Evolutionary conservation across 768 basidiomycete genomes (phyloP), one percentile per base, ranked within the genome.

Genomic region (Guyanaporus albipodus): DNA sequence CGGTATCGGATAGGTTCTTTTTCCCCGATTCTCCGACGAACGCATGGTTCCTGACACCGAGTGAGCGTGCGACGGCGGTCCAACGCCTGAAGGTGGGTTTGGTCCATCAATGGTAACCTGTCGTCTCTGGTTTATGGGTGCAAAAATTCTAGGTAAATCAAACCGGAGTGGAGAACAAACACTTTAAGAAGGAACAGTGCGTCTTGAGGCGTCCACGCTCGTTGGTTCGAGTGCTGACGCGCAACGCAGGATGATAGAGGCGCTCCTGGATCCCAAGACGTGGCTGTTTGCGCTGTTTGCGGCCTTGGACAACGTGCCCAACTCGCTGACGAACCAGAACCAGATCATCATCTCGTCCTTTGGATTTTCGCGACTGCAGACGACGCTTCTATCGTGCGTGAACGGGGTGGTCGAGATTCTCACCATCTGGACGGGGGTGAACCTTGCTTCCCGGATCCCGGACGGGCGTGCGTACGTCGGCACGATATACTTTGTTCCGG

Each of bases 131-230:
- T 15, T 27, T 33, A 37, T 24, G 50, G 6, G 53, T 11, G 31
- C n/a, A 17, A 15, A 14, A 6, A 17, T 10, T 18, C 6, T 52
- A 82, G 79, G 76, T 71, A 64, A 87, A 88, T 52, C 85, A 90
- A 77, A 85, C 84, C 0, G 88, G 87, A 24, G 77, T 88, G 9
- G 87, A 89, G 66, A 89, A 87, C 59, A 91, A 90, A 56, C 74
- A 74, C 42, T 90, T 86, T 68, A 90, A 90, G 69, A 78, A 73
- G 43, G 83, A 87, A 29, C 87, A 90, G 86, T 87, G 45, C 52
- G 83, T 73, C 9, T 18, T 27, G 1, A 22, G 17, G 2, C 12
- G 12, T n/a, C 31, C 4, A 8, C 9, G 10, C 27, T 12, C 34
- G 4, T 29, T 24, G n/a, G n/a, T 17, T 37, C 15, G 31, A 10